phyloP scores from a whole-genome alignment of 768 basidiomycete genomes.

The Glaciozyma martinii region DNA sequence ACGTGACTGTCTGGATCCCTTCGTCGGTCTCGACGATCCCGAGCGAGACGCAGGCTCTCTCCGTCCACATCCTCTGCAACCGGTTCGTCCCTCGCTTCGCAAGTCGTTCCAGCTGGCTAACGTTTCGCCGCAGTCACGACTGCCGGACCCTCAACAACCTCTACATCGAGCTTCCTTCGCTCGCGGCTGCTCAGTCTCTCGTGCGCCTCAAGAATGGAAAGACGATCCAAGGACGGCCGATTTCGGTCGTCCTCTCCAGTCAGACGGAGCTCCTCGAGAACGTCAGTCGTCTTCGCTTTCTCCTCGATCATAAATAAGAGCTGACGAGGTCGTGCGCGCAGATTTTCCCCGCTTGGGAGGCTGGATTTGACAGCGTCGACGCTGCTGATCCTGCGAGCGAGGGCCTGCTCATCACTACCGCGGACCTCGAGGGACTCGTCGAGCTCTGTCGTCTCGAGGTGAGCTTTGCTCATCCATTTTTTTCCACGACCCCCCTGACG shows the following conservation, averaged over 20 bases:
- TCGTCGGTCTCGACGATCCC: not conserved
- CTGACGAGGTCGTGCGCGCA: not conserved
- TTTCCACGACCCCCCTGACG: not conserved
- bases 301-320: too few species aligned
- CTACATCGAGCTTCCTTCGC: constrained; percentile 1
- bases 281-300: not conserved
- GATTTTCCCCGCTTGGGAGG: not conserved
- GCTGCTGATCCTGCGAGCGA: not conserved
- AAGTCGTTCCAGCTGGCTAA: not conserved
- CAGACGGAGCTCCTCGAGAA: not conserved
- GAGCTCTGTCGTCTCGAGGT: constrained; percentile 1
- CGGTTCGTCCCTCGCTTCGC: not conserved
- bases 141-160: not conserved
- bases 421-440: constrained; percentile 1
- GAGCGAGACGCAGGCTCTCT: not conserved
- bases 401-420: not conserved
- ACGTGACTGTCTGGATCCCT: not conserved
- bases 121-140: not conserved
- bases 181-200: not conserved
- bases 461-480: too few species aligned
- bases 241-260: constrained; percentile 7
- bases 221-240: not conserved
- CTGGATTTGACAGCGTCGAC: not conserved
- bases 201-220: not conserved
- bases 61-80: constrained; percentile 6